Base-by-base conservation (phyloP, 208 protist genomes). In the Crithidia mellificae region DNA sequence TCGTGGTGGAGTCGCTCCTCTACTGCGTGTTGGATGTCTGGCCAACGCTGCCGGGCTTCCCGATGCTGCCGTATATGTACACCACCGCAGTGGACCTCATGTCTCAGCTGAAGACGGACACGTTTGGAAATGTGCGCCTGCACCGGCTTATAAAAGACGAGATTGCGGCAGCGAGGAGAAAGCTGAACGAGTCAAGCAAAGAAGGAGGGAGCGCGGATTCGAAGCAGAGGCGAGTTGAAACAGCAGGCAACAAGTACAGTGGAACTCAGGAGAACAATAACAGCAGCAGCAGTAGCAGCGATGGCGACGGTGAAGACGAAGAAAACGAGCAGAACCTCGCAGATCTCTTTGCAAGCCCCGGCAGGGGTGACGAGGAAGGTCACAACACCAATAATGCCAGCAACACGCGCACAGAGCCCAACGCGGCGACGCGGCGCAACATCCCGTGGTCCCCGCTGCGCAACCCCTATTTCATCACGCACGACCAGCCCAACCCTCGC, bases 1-100 rank as follows among this genome's bases (percentile, higher is more conserved):
- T 43, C 63, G 41, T 69, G 27, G 54, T 73, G 6, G 58, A 77
- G 53, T 73, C 74, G 12, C 57, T 83, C 6, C 65, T 86, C 17
- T 78, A 63, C 63, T 79, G 80, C 54, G 34, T 82, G 32, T 57
- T 86, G 8, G 77, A 80, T 36, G 66, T 77, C 49, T 77, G 73
- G 81, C 81, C 77, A 2, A 30, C 15, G 15, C 54, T 86, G 29
- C 72, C 62, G 0, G 69, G 73, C 15, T 72, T 81, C 27, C 77
- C 70, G 22, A 57, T 77, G 50, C 57, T 80, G 39, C 73, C 81
- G 14, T 59, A 68, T 46, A 52, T 78, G 43, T 65, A 80, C 59
- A 46, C 78, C 20, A 47, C 61, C 22, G 77, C 78, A 34, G 62
- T 83, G 24, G 52, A 70, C 27, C 77, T 73, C 52, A 56, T 86